A percentile compares a stretch with the other conserved stretches of the same genome.
Conservation (phyloP, 1,284 basidiomycete species). For the Ceratobasidium papillatum region DNA sequence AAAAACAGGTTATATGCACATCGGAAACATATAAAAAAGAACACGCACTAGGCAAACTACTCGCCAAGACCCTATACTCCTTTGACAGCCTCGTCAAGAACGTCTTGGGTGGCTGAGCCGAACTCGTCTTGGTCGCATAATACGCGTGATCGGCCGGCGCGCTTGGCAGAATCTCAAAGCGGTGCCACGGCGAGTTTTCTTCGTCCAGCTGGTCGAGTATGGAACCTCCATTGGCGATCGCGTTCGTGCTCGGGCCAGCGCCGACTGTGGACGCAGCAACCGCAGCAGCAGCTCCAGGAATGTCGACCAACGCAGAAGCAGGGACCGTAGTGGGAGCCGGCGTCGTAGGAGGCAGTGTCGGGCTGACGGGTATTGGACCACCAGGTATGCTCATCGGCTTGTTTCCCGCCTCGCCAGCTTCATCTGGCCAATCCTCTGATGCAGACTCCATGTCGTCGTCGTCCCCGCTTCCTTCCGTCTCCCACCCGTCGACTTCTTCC, state of each 20-base stretch:
- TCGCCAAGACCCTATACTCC: slow-evolving; percentile 83
- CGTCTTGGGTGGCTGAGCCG: slow-evolving; percentile 68
- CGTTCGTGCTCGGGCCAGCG: slow-evolving; percentile 28
- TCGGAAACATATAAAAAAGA: slow-evolving; percentile 32
- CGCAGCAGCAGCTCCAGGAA: slow-evolving; percentile 44
- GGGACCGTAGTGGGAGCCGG: slow-evolving; percentile 1
- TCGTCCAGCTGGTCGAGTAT: slow-evolving; percentile 47
- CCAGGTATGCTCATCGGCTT: slow-evolving; percentile 33
- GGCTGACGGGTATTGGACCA: slow-evolving; percentile 19
- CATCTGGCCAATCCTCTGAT: slow-evolving; percentile 49
- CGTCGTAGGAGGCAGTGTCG: background rate
- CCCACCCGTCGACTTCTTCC: slow-evolving; percentile 53
- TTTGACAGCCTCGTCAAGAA: slow-evolving; percentile 80
- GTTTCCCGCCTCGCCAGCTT: slow-evolving; percentile 48
- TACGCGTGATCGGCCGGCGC: slow-evolving; percentile 86
- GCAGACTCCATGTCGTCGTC: slow-evolving; percentile 45
- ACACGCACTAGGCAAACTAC: slow-evolving; percentile 78
- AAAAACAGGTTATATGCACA: slow-evolving; percentile 26
- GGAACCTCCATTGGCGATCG: slow-evolving; percentile 45
- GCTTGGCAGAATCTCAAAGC: slow-evolving; percentile 77
- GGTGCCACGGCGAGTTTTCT: slow-evolving; percentile 63
- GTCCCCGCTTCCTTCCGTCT: slow-evolving; percentile 46
- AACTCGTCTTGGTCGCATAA: slow-evolving; percentile 60
- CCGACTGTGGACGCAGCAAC: slow-evolving; percentile 30
- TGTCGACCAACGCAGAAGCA: slow-evolving; percentile 12